These are phyloP conservation scores for Erysimum pusillum DNA, from an alignment of 441 rosid genomes.

Conservation along the genomic window DNA sequence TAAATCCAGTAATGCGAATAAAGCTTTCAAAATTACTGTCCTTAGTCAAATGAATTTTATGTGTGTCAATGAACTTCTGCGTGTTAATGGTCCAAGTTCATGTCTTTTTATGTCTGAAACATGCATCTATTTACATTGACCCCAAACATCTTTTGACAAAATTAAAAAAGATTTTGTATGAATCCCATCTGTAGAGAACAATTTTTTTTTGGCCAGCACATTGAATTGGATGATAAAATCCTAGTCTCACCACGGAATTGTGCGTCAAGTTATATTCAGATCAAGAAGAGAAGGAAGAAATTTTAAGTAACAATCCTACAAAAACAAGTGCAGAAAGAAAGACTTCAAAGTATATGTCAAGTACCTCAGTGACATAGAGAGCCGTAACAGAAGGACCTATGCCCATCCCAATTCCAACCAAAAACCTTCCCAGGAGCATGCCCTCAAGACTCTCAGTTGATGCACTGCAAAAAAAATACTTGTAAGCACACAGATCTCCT, in stretches of 20 bases:
- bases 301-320: conserved; percentile 19
- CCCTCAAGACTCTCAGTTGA: conserved; percentile 67
- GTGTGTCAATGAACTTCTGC: conserved; percentile 8
- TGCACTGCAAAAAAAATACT: conserved; percentile 63
- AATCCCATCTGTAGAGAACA: background rate
- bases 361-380: conserved; percentile 85
- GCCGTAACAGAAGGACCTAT: conserved; percentile 79
- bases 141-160: conserved; percentile 12
- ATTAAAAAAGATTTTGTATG: background rate
- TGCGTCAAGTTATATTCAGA: conserved; percentile 19
- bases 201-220: background rate
- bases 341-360: conserved; percentile 19
- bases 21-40: no score
- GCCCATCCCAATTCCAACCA: conserved; percentile 85
- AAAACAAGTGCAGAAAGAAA: conserved; percentile 31
- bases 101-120: conserved; percentile 4
- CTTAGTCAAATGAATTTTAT: background rate
- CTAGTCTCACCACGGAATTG: background rate
- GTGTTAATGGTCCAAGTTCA: conserved; percentile 12
- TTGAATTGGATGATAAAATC: background rate
- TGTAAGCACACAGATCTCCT: conserved; percentile 39
- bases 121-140: conserved; percentile 11
- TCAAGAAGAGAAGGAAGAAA: conserved; percentile 15
- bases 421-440: conserved; percentile 77
- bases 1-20: no score